Evolutionary conservation across 768 basidiomycete species (phyloP), one percentile per base, ranked within the genome.

Genomic region (Vararia minispora): DNA sequence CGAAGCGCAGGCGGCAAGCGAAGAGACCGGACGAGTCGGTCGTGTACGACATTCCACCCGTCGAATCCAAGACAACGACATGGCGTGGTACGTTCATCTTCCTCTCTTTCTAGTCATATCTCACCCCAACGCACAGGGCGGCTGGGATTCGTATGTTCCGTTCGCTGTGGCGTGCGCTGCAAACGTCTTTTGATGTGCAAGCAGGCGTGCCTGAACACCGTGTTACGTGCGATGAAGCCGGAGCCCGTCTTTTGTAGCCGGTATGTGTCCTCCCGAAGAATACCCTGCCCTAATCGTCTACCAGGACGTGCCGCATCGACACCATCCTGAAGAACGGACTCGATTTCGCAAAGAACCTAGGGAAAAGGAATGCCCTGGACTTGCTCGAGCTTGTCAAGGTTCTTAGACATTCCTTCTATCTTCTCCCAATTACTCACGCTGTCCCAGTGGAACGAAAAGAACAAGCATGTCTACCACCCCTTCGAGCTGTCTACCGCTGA

Each of bases 191-290:
- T 18, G 12, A 30, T 30, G 16, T 7, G 32, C 10, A 28, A n/a
- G 39, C 16, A 90, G 54, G 88, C 88, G 3, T 91, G 88, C 52
- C 56, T 91, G 34, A 91, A 91, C 51, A 91, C 90, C 0, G 65
- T 95, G 12, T 58, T 94, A 10, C 70, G 90, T 30, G 74, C 64
- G 22, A 66, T 62, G 43, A 86, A 79, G 46, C 86, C 88, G 1
- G 69, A 73, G 13, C 58, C 76, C 0, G 57, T 90, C 10, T 94
- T 94, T 52, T 90, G 88, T 23, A 76, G 75, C 55, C 65, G 76
- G 75, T 72, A 35, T 26, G 62, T 48, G 17, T 27, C 25, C 6
- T 31, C 14, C 14, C 8, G 5, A 17, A 16, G 14, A 9, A 5
- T 33, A 21, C 16, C 28, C 33, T 44, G 14, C 37, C 2, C 28